phyloP scores from a whole-genome alignment of 2,329 filamentous ascomycete genomes.

The Trichoderma koningii region DNA sequence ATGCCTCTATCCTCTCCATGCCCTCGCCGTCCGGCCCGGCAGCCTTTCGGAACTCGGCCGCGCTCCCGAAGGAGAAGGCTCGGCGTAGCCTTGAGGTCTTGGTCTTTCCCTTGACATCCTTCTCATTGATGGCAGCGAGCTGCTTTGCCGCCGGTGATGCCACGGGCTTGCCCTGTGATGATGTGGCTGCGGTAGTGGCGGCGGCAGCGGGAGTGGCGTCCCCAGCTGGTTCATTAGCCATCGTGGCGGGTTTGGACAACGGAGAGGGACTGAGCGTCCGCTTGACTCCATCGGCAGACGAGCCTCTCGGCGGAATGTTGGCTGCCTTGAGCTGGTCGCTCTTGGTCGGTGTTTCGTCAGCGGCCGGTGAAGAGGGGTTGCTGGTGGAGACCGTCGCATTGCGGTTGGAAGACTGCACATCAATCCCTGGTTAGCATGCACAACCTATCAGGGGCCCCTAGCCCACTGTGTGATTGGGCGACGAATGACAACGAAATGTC shows the following conservation, averaged over 20 bases:
- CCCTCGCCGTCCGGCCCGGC: slow-evolving; percentile 61
- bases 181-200: slow-evolving; percentile 35
- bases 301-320: slow-evolving; percentile 62
- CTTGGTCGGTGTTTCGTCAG: slow-evolving; percentile 51
- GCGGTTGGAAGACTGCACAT: slow-evolving; percentile 61
- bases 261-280: slow-evolving; percentile 69
- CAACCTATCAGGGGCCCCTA: slow-evolving; percentile 25
- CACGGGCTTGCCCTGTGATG: slow-evolving; percentile 42
- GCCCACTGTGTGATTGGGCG: slow-evolving; percentile 47
- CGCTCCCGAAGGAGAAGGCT: slow-evolving; percentile 95
- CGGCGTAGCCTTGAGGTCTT: slow-evolving; percentile 85
- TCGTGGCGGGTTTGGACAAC: slow-evolving; percentile 69
- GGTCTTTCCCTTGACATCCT: slow-evolving; percentile 73
- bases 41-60: slow-evolving; percentile 81
- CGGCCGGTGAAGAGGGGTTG: slow-evolving; percentile 54
- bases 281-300: slow-evolving; percentile 67
- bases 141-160: slow-evolving; percentile 79
- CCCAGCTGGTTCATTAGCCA: slow-evolving; percentile 56
- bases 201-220: slow-evolving; percentile 40
- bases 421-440: slow-evolving; percentile 51
- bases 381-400: slow-evolving; percentile 54
- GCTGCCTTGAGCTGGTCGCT: slow-evolving; percentile 58
- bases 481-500: slow-evolving; percentile 34
- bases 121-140: slow-evolving; percentile 82
- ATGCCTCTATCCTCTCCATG: slow-evolving; percentile 40